phyloP scores from a whole-genome alignment of 441 rosid species.

The Arabidopsis hybrid region DNA sequence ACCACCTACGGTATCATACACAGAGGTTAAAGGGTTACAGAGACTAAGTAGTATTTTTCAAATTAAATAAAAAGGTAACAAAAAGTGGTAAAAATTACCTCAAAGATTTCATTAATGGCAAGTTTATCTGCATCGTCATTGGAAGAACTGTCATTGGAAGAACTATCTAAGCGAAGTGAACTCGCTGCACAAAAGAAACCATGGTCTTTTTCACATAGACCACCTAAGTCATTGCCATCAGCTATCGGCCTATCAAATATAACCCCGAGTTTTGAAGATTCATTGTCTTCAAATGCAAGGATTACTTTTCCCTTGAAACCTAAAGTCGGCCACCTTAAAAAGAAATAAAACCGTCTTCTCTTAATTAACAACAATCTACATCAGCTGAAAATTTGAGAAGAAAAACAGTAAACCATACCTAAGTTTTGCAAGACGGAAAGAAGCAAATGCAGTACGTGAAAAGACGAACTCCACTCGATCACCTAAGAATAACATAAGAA shows the following conservation, averaged over 20 bases:
- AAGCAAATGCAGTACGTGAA: too few relatives aligned
- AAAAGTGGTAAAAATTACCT: too few relatives aligned
- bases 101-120: too few relatives aligned
- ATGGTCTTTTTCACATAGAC: constrained; percentile 85
- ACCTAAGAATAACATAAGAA: too few relatives aligned
- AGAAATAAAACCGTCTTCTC: neutral
- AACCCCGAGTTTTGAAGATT: constrained; percentile 87
- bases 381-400: neutral
- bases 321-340: constrained; percentile 73
- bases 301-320: constrained; percentile 92
- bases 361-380: constrained; percentile 5
- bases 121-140: too few relatives aligned
- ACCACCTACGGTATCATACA: constrained; percentile 65
- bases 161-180: constrained; percentile 81
- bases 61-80: too few relatives aligned
- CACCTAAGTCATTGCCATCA: constrained; percentile 97
- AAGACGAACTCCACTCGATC: too few relatives aligned
- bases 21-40: constrained; percentile 11
- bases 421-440: too few relatives aligned
- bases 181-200: constrained; percentile 86
- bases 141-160: constrained; percentile 61
- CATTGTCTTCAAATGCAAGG: constrained; percentile 93
- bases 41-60: too few relatives aligned
- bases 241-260: constrained; percentile 87
- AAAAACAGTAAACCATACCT: too few relatives aligned